Conservation (phyloP, 1,284 basidiomycete genomes). For the Ceratobasidium sp. region DNA sequence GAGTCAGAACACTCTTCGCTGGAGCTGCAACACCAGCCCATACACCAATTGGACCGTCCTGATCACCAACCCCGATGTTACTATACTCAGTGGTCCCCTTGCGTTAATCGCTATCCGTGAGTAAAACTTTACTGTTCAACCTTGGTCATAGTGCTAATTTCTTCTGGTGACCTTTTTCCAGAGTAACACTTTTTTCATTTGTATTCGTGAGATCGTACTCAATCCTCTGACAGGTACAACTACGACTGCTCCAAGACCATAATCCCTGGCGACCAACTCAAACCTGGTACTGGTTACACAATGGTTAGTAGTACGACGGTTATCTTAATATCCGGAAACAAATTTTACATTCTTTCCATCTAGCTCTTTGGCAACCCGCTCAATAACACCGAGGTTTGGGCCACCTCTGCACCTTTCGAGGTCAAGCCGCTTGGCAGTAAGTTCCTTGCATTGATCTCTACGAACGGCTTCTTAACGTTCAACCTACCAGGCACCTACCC, state of each 20-base stretch:
- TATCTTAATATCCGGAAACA: conserved; percentile 6
- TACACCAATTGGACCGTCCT: conserved; percentile 50
- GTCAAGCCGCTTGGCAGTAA: conserved; percentile 49
- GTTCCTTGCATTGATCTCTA: background rate
- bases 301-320: conserved; percentile 38
- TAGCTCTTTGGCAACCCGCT: conserved; percentile 37
- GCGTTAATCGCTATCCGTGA: conserved; percentile 47
- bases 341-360: background rate
- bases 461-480: background rate
- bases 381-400: conserved; percentile 44
- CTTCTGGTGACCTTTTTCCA: background rate
- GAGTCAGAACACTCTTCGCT: conserved; percentile 40
- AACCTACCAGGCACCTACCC: conserved; percentile 45
- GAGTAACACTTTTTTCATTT: no score
- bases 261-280: conserved; percentile 39
- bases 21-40: conserved; percentile 36
- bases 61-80: conserved; percentile 44
- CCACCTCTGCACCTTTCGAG: conserved; percentile 47
- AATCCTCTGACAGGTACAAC: conserved; percentile 18
- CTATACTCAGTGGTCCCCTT: conserved; percentile 43
- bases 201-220: no score
- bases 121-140: background rate
- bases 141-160: background rate
- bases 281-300: conserved; percentile 46
- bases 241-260: conserved; percentile 49